phyloP scores from a whole-genome alignment of 208 protist species.

The Leishmania tarentolae region DNA sequence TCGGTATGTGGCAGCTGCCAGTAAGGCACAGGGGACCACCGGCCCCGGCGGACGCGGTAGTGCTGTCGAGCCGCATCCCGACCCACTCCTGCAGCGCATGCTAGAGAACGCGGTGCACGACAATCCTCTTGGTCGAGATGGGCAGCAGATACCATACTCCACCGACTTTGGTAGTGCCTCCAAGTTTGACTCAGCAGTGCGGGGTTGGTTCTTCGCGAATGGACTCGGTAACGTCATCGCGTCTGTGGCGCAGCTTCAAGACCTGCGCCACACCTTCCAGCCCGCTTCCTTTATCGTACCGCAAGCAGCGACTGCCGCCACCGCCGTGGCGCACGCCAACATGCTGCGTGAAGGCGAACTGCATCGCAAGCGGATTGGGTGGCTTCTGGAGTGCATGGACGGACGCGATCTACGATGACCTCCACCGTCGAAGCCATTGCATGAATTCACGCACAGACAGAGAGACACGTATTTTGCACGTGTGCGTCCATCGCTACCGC shows the following conservation, averaged over 20 bases:
- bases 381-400: slow-evolving; percentile 36
- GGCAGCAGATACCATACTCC: slow-evolving; percentile 48
- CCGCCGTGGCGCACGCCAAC: slow-evolving; percentile 15
- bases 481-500: not conserved
- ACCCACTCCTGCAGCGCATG: slow-evolving; percentile 66
- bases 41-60: slow-evolving; percentile 1
- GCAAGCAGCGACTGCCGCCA: slow-evolving; percentile 4
- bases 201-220: slow-evolving; percentile 83
- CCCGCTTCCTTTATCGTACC: slow-evolving; percentile 23
- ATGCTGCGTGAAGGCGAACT: slow-evolving; percentile 29
- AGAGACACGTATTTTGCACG: not conserved
- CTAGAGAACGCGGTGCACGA: slow-evolving; percentile 69
- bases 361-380: slow-evolving; percentile 27
- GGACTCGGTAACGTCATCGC: slow-evolving; percentile 76
- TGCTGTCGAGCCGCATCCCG: slow-evolving; percentile 20
- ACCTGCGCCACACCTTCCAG: slow-evolving; percentile 36
- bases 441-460: not conserved
- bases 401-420: slow-evolving; percentile 21
- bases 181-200: slow-evolving; percentile 85
- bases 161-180: slow-evolving; percentile 84
- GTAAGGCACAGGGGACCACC: slow-evolving; percentile 9
- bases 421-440: not conserved
- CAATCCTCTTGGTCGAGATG: slow-evolving; percentile 28
- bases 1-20: slow-evolving; percentile 22
- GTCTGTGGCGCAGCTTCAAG: slow-evolving; percentile 63